phyloP scores from a whole-genome alignment of 1,284 basidiomycete genomes.

The Apiotrichum sp. region DNA sequence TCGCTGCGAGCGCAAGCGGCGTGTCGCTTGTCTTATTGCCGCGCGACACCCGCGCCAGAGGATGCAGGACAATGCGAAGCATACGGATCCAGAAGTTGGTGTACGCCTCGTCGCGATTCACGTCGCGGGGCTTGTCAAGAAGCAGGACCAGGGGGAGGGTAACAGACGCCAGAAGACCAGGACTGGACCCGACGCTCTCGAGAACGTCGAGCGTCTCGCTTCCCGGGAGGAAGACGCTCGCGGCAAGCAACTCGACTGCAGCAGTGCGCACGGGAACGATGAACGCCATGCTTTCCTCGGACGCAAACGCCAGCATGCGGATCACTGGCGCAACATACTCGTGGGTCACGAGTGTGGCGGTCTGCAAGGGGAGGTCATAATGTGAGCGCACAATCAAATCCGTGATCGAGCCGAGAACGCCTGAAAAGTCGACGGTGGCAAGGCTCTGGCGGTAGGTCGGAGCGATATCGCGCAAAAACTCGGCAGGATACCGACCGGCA shows the following conservation, averaged over 20 bases:
- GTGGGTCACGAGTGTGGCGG: conserved; percentile 55
- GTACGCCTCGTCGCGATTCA: conserved; percentile 50
- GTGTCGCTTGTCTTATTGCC: conserved; percentile 38
- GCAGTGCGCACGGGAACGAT: conserved; percentile 52
- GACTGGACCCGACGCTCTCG: conserved; percentile 54
- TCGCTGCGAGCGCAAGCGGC: conserved; percentile 16
- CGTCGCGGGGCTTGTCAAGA: conserved; percentile 54
- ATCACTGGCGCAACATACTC: conserved; percentile 59
- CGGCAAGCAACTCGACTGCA: conserved; percentile 55
- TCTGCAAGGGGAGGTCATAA: conserved; percentile 54
- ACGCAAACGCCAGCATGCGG: conserved; percentile 52
- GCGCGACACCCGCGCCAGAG: conserved; percentile 36
- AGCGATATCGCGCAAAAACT: conserved; percentile 56
- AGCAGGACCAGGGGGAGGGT: conserved; percentile 59
- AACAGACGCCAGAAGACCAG: conserved; percentile 54
- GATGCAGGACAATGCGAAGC: conserved; percentile 54
- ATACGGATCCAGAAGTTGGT: conserved; percentile 60
- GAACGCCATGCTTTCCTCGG: conserved; percentile 54
- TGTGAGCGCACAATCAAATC: conserved; percentile 51
- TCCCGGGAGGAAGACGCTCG: conserved; percentile 52
- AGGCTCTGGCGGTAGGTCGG: conserved; percentile 57
- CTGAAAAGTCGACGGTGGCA: conserved; percentile 57
- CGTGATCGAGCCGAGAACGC: conserved; percentile 56
- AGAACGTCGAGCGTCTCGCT: conserved; percentile 57
- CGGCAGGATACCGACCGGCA: conserved; percentile 51